Conservation (phyloP, 352 stramenopile species). For the Plasmopara halstedii region DNA sequence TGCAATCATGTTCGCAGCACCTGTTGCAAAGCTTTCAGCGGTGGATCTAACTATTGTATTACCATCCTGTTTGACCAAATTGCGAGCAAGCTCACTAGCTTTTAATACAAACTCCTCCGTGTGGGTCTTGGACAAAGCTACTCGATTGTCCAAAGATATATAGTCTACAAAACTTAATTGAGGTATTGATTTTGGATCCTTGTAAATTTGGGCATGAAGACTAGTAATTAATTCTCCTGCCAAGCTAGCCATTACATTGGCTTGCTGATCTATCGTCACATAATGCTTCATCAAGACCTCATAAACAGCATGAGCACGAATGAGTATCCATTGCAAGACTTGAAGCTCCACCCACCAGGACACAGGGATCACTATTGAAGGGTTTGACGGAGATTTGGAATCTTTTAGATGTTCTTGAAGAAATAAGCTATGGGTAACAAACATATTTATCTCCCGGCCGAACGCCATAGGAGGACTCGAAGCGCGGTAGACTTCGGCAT, state of each 20-base stretch:
- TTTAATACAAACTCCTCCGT: conserved; percentile 34
- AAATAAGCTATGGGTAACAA: conserved; percentile 33
- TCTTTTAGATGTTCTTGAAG: conserved; percentile 38
- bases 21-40: conserved; percentile 16
- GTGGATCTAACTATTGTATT: conserved; percentile 14
- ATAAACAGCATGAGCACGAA: conserved; percentile 21
- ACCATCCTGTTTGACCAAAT: too few relatives aligned
- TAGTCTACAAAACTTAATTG: conserved; percentile 1
- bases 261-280: conserved; percentile 14
- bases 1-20: conserved; percentile 24
- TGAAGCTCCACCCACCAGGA: conserved; percentile 43
- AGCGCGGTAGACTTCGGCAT: not conserved
- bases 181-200: too few relatives aligned
- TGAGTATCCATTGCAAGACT: conserved; percentile 35
- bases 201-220: too few relatives aligned
- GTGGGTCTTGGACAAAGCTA: conserved; percentile 16
- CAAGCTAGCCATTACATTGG: conserved; percentile 17
- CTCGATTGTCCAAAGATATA: conserved; percentile 10
- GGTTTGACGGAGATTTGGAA: not conserved
- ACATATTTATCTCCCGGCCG: conserved; percentile 29
- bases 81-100: conserved; percentile 33
- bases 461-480: conserved; percentile 12
- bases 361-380: conserved; percentile 15
- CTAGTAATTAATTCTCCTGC: conserved; percentile 16
- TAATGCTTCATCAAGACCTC: conserved; percentile 22